A percentile compares a stretch with the other conserved stretches of the same genome.
Conservation (phyloP, 768 basidiomycete genomes). For the Leccinum obscurum region DNA sequence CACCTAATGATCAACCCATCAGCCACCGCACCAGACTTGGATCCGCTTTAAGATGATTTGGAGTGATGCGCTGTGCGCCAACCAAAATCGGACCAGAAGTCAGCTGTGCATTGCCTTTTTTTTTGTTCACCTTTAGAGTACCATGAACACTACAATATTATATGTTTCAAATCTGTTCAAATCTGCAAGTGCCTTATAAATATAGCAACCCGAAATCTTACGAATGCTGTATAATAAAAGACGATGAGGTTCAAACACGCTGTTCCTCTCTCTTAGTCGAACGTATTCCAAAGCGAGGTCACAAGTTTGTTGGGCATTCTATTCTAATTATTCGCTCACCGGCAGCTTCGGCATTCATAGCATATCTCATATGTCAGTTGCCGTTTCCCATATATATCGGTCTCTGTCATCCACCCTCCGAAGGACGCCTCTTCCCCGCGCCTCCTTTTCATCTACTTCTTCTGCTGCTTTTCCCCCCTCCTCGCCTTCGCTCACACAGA, state of each 20-base stretch:
- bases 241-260: background rate
- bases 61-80: too few species aligned
- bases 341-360: background rate
- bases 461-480: constrained; percentile 26
- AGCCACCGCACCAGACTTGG: too few species aligned
- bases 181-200: background rate
- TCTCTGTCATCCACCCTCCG: constrained; percentile 14
- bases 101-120: too few species aligned
- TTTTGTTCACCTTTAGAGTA: too few species aligned
- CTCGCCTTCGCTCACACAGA: constrained; percentile 25
- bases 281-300: background rate
- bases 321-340: background rate
- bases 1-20: background rate
- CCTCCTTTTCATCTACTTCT: background rate
- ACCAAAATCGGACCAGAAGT: too few species aligned
- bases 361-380: constrained; percentile 6
- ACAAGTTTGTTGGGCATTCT: background rate
- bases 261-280: background rate
- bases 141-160: too few species aligned
- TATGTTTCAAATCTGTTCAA: background rate
- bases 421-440: constrained; percentile 6
- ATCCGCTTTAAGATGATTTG: too few species aligned
- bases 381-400: constrained; percentile 24
- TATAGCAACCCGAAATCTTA: background rate
- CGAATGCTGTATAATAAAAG: background rate